Base-by-base conservation (phyloP, 441 rosid genomes). In the Corymbia calophylla region DNA sequence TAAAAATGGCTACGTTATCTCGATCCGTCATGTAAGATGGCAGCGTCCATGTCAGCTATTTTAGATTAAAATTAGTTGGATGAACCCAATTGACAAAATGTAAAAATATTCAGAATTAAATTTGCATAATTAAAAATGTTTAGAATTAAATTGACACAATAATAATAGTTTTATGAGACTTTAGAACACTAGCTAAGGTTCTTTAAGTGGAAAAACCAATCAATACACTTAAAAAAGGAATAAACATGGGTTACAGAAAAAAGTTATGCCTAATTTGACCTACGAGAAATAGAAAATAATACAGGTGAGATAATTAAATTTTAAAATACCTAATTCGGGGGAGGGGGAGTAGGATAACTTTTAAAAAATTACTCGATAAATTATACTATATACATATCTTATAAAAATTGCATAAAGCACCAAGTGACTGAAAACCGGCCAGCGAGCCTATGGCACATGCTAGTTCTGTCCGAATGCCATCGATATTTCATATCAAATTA, bases 11-110 rank as follows among this genome's bases (percentile, higher is more conserved):
- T 58, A 58, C 5, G 0, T 58, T 58, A 58, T 9, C 0, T 25
- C 8, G 7, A 58, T 2, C 6, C 10, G 9, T 10, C 29, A 23
- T 23, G 3, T 58, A 58, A 58, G 29, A 58, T 58, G 14, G 14
- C 25, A 58, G 14, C 2, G 25, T 58, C 10, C 25, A 58, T 1
- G 10, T 25, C 3, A 58, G 64, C 0, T 0, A 58, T 58, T 13
- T 58, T 58, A 6, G 2, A 58, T 25, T 14, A 58, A 58, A 58
- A 58, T 58, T 25, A 29, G 13, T 4, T 3, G 0, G 9, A 23
- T 56, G 14, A 4, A 56, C 62, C 23, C 29, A 58, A 58, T 23
- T 58, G 25, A 23, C 14, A 58, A 58, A 58, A 58, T 58, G n/a
- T 58, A 23, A 23, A 58, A 4, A 23, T 4, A 0, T 5, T 58